Conservation (phyloP, 2,329 filamentous ascomycete species). For the Penicillium digitatum region DNA sequence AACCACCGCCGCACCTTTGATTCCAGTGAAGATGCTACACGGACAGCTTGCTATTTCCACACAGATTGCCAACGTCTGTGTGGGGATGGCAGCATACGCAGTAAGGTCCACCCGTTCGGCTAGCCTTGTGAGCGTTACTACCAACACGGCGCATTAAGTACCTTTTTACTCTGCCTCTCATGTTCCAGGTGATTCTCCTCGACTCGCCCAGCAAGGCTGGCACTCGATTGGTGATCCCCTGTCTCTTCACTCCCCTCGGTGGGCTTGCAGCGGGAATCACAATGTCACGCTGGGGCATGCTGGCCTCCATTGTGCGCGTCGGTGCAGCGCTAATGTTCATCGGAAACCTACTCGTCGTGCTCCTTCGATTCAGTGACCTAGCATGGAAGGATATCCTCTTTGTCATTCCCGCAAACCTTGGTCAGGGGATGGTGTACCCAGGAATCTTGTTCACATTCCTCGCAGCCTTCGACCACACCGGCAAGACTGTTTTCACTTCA, state of each 20-base stretch:
- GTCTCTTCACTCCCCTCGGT: slow-evolving; percentile 45
- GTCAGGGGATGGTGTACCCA: slow-evolving; percentile 48
- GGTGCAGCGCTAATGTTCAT: slow-evolving; percentile 45
- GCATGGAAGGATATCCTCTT: slow-evolving; percentile 46
- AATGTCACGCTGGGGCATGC: slow-evolving; percentile 48
- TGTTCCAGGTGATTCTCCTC: slow-evolving; percentile 42
- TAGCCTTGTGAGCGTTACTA: background rate
- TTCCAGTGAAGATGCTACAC: slow-evolving; percentile 51
- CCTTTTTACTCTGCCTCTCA: slow-evolving; percentile 47
- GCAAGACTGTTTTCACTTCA: slow-evolving; percentile 35
- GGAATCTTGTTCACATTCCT: slow-evolving; percentile 58
- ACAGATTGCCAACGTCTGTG: slow-evolving; percentile 58
- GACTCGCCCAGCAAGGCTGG: slow-evolving; percentile 47
- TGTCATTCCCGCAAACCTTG: slow-evolving; percentile 46
- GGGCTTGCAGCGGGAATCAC: slow-evolving; percentile 45
- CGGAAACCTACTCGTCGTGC: slow-evolving; percentile 42
- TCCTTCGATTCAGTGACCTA: slow-evolving; percentile 41
- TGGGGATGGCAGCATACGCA: slow-evolving; percentile 59
- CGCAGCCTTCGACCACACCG: slow-evolving; percentile 59
- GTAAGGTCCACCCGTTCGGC: slow-evolving; percentile 40
- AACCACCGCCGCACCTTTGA: slow-evolving; percentile 44
- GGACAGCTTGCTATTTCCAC: slow-evolving; percentile 54
- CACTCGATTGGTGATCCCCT: slow-evolving; percentile 44
- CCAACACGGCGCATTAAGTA: slow-evolving; percentile 28
- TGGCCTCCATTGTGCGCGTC: slow-evolving; percentile 40